These are phyloP conservation scores for Agapanthus africanus DNA, from an alignment of 106 monocot species.

Conservation along the genomic window DNA sequence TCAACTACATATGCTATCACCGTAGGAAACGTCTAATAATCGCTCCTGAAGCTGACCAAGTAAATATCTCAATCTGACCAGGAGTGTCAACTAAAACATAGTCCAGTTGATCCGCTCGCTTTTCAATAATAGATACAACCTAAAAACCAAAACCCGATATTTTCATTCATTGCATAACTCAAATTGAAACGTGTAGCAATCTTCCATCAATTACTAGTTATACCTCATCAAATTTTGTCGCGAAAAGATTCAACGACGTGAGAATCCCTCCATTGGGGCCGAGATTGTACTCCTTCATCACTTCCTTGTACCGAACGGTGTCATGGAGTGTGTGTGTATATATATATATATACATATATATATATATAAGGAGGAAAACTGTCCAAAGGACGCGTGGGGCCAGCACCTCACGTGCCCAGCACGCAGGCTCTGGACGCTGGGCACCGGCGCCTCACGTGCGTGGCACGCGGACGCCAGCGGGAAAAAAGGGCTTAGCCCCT, in stretches of 20 bases:
- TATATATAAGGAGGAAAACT: no score
- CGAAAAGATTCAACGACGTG: constrained; percentile 81
- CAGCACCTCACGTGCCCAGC: no score
- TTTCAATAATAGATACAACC: constrained; percentile 85
- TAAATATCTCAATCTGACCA: constrained; percentile 98
- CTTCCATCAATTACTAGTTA: background rate
- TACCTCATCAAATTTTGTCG: constrained; percentile 93
- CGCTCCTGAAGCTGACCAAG: constrained; percentile 97
- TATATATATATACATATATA: no score
- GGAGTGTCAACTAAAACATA: constrained; percentile 96
- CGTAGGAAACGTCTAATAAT: constrained; percentile 94
- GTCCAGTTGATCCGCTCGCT: constrained; percentile 82
- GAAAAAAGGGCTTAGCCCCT: no score
- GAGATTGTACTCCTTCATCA: constrained; percentile 96
- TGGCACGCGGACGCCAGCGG: no score
- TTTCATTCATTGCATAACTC: background rate
- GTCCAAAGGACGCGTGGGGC: no score
- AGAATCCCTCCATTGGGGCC: constrained; percentile 97
- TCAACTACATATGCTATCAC: constrained; percentile 91
- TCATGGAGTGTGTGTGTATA: no score
- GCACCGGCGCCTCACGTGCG: no score
- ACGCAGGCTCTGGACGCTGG: no score
- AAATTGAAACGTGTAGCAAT: background rate
- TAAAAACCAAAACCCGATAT: constrained; percentile 21
- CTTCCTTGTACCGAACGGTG: constrained; percentile 90